A percentile compares a stretch with the other conserved stretches of the same genome.
Conservation (phyloP, 2,329 filamentous ascomycete species). For the Cladorrhinum sp. region DNA sequence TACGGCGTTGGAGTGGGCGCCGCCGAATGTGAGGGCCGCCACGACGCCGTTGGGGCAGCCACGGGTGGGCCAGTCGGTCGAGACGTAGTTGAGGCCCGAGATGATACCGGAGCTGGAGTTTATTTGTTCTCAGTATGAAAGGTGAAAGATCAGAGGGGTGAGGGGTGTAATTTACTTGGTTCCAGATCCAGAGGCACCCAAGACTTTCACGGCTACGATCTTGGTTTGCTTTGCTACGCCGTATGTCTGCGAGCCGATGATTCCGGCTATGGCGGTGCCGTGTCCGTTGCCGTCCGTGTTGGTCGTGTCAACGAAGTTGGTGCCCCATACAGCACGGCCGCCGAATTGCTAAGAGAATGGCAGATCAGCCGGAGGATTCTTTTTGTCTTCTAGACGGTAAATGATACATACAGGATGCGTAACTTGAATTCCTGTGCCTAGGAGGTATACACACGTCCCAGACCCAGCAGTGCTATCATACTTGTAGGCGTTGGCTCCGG, state of each 20-base stretch:
- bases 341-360: slow-evolving; percentile 36
- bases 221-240: slow-evolving; percentile 46
- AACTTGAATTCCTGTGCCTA: slow-evolving; percentile 49
- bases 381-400: too few species aligned
- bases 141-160: slow-evolving; percentile 15
- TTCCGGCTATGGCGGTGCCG: slow-evolving; percentile 48
- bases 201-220: slow-evolving; percentile 46
- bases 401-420: slow-evolving; percentile 32
- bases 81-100: slow-evolving; percentile 43
- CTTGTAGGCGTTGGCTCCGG: slow-evolving; percentile 26
- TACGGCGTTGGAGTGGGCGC: slow-evolving; percentile 41
- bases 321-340: slow-evolving; percentile 40
- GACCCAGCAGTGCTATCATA: slow-evolving; percentile 31
- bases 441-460: slow-evolving; percentile 36
- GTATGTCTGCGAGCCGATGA: slow-evolving; percentile 40
- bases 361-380: too few species aligned
- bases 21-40: slow-evolving; percentile 57
- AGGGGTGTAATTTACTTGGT: slow-evolving; percentile 23
- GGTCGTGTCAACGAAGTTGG: slow-evolving; percentile 37
- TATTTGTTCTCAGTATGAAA: too few species aligned
- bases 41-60: slow-evolving; percentile 45
- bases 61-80: slow-evolving; percentile 34
- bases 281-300: slow-evolving; percentile 44
- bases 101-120: slow-evolving; percentile 39
- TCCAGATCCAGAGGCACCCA: slow-evolving; percentile 38